Percentiles rank a stretch among this genome's conserved stretches.
Evolutionary conservation across 805 yeast species (phyloP).

Genomic region (Maudiozyma serrabonitensis): DNA sequence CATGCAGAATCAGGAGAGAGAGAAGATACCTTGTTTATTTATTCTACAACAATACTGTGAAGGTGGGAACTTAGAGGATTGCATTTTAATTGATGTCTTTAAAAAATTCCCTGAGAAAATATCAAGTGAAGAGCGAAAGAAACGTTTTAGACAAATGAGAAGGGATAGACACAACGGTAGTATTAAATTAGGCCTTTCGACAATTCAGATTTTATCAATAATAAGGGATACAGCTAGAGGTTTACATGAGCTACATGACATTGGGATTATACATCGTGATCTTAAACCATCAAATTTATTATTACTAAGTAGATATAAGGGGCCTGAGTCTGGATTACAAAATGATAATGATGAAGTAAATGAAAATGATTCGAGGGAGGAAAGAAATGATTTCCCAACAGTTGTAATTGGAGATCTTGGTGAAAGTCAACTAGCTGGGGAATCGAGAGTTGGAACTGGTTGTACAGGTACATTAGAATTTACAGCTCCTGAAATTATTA

Average conservation of each 20-base stretch:
- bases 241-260: constrained; percentile 57
- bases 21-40: constrained; percentile 56
- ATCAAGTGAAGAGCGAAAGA: constrained; percentile 32
- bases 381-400: constrained; percentile 40
- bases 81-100: constrained; percentile 33
- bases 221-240: constrained; percentile 63
- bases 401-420: constrained; percentile 83
- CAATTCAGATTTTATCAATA: constrained; percentile 57
- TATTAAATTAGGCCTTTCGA: constrained; percentile 33
- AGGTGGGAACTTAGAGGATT: constrained; percentile 78
- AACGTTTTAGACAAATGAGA: constrained; percentile 21
- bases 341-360: constrained; percentile 5
- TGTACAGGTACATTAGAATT: constrained; percentile 83
- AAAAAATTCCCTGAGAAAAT: constrained; percentile 29
- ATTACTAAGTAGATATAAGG: constrained; percentile 29
- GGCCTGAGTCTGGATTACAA: constrained; percentile 10
- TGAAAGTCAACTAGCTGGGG: constrained; percentile 72
- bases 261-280: constrained; percentile 79
- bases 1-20: constrained; percentile 6
- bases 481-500: constrained; percentile 74
- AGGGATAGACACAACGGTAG: constrained; percentile 1
- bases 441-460: constrained; percentile 58
- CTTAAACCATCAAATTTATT: constrained; percentile 84
- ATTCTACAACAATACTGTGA: constrained; percentile 80
- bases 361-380: neutral